Evolutionary conservation across 176 grass and related monocot species (phyloP), one percentile per base, ranked within the genome.

Genomic region (Eragrostis nindensis): DNA sequence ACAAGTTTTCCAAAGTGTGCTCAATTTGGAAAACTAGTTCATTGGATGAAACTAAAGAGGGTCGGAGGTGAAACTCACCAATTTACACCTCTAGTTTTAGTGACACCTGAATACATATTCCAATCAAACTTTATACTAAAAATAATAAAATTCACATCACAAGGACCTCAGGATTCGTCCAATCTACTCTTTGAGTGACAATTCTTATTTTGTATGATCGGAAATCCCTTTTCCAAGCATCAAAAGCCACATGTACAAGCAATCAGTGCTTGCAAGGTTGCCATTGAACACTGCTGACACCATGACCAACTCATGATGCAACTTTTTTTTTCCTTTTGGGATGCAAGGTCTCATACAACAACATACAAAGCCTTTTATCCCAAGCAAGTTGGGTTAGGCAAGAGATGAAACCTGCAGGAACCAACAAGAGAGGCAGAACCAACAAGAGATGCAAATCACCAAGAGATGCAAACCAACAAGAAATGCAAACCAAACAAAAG

Each of bases 261-360:
- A 50, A 77, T 38, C n/a, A 44, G 32, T 42, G n/a, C 6, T 25
- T 40, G 5, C 60, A 11, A 21, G 21, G 59, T 49, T 62, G 41
- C 48, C 17, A 42, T 36, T 17, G 40, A 86, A 63, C 53, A 70
- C 53, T 47, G 27, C 77, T 57, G 12, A 55, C 24, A 84, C 16
- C 29, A 75, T 54, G 30, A 17, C 43, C 44, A 43, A 55, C 45
- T 85, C 77, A 56, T 36, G 32, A 36, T 36, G 32, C 32, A 36
- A 36, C 32, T 36, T 36, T 36, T 36, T 36, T 36, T 36, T 36
- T 36, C 4, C 32, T 4, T 36, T 36, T 36, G 32, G 4, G 32
- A 36, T 36, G 32, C 2, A 36, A 36, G 32, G 32, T 36, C 1
- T 36, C 32, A 27, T 62, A 2, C n/a, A n/a, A n/a, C n/a, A n/a